Base-by-base conservation (phyloP, 108 stramenopile genomes). In the Seminavis robusta region DNA sequence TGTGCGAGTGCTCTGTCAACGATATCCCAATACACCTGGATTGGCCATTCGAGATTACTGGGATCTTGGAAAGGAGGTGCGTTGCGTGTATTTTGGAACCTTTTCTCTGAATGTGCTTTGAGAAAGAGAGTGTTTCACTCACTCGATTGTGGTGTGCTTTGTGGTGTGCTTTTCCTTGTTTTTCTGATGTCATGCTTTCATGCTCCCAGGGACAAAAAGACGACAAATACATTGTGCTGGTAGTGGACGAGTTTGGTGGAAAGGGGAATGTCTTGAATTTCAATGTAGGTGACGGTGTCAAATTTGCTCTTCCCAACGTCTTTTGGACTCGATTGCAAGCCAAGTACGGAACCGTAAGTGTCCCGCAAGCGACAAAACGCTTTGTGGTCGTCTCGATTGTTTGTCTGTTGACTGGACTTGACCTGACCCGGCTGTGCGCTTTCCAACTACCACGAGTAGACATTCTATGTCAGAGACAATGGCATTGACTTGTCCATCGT, bases 231-330 rank as follows among this genome's bases (percentile, higher is more conserved):
- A 60, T 92, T 23, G 85, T 92, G 1, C 64, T 92, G 31, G 83
- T 92, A 11, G 90, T 86, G 9, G 90, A 92, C 69, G 74, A 92
- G 59, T 92, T 92, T 61, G 86, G 90, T 24, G 90, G 90, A 15
- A 41, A 23, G 50, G 71, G 90, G 9, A 92, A 92, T 57, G 80
- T 84, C 11, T 59, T 92, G 42, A 92, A 92, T 65, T 92, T 92
- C 40, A 92, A 92, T 61, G 90, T 92, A 2, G 90, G 90, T 24
- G 90, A 88, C 53, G 88, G 84, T 20, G 38, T 61, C 36, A 85
- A 89, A 43, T 75, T 90, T 58, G 84, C 79, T 16, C 67, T 92
- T 17, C 90, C 90, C 1, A 92, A 92, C 52, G 80, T 92, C 9
- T 92, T 92, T 51, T 92, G 90, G 90, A 92, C 84, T 13, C 74